Conservation (phyloP, 306 rosid genomes). For the Cucurbita argyrosperma region DNA sequence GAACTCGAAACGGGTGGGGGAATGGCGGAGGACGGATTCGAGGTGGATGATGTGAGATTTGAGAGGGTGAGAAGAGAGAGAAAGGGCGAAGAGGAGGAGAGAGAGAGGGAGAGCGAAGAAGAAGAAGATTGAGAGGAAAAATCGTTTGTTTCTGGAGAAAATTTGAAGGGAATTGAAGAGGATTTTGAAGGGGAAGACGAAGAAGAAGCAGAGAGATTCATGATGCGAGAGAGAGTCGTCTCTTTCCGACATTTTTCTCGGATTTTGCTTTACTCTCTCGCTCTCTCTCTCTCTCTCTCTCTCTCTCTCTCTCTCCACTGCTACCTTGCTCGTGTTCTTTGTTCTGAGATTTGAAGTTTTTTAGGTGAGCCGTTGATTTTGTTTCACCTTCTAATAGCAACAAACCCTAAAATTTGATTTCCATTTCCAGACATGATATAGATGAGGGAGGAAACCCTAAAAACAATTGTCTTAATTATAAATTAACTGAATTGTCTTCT, state of each 20-base stretch:
- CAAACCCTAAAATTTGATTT: too few relatives aligned
- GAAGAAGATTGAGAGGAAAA: constrained; percentile 31
- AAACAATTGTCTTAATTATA: too few relatives aligned
- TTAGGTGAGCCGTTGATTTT: too few relatives aligned
- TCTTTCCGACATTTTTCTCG: background rate
- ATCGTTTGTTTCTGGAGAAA: constrained; percentile 20
- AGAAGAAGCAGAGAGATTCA: background rate
- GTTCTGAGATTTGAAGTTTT: too few relatives aligned
- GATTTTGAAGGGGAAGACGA: constrained; percentile 10
- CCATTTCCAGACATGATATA: too few relatives aligned
- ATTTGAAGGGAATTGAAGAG: constrained; percentile 28
- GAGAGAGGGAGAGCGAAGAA: constrained; percentile 51
- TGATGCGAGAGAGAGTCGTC: background rate
- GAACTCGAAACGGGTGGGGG: constrained; percentile 58
- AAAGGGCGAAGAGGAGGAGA: constrained; percentile 29
- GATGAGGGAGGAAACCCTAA: too few relatives aligned
- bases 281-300: background rate
- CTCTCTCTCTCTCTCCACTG: too few relatives aligned
- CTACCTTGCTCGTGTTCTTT: too few relatives aligned
- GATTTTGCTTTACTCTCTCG: background rate
- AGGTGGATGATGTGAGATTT: constrained; percentile 41
- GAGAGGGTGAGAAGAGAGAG: constrained; percentile 28
- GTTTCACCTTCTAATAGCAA: too few relatives aligned
- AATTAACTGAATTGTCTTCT: too few relatives aligned
- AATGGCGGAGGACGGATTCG: constrained; percentile 42